Evolutionary conservation across 2,329 filamentous ascomycete species (phyloP).

Genomic region (Penicillium hesseltinei): DNA sequence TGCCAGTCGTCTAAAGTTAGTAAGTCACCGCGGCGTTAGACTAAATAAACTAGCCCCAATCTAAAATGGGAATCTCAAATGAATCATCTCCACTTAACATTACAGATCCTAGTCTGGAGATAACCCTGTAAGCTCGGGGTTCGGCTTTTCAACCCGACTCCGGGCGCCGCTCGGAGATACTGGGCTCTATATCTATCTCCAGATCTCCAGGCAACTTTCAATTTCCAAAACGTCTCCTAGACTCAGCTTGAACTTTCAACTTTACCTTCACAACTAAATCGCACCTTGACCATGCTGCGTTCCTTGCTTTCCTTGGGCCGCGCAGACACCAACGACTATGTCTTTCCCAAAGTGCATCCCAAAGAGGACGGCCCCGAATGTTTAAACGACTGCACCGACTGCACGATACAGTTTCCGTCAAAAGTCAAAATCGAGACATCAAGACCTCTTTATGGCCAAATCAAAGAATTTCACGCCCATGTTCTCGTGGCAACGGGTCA

Average conservation of each 20-base stretch:
- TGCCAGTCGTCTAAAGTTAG: neutral
- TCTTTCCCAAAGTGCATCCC: slow-evolving; percentile 39
- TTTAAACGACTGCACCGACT: slow-evolving; percentile 37
- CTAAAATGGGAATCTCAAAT: neutral
- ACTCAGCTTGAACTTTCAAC: neutral
- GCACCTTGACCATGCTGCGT: slow-evolving; percentile 28
- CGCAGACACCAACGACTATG: slow-evolving; percentile 25
- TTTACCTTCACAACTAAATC: neutral
- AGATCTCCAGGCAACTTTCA: neutral
- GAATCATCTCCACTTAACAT: neutral
- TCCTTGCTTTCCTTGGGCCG: slow-evolving; percentile 33
- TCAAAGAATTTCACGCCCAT: slow-evolving; percentile 38
- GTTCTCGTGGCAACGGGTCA: slow-evolving; percentile 41
- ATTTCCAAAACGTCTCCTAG: neutral
- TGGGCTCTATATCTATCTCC: neutral
- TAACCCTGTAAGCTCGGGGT: neutral
- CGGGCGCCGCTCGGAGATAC: neutral
- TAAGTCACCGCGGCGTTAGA: neutral
- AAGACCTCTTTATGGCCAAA: slow-evolving; percentile 35
- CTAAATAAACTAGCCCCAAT: neutral
- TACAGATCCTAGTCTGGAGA: neutral
- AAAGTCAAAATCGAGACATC: slow-evolving; percentile 37
- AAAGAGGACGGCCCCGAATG: slow-evolving; percentile 37
- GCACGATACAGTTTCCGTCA: slow-evolving; percentile 35
- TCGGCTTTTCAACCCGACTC: neutral